A percentile compares a stretch with the other conserved stretches of the same genome.
Conservation (phyloP, 2,329 filamentous ascomycete genomes). For the Eutypa lata region DNA sequence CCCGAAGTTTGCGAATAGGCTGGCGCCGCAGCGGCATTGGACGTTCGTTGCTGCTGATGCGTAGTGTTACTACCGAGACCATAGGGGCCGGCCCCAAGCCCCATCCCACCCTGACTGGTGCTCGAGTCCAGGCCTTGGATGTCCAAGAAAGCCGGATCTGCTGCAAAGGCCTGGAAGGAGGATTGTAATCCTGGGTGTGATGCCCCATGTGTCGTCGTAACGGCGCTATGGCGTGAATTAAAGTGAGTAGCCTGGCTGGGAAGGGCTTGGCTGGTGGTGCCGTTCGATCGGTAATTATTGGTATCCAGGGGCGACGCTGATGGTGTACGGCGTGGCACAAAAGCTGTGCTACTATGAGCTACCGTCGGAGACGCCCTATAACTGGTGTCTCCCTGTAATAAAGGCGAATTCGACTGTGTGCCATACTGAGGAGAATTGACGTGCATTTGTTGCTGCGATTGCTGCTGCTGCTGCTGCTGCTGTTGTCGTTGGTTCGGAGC, state of each 20-base stretch:
- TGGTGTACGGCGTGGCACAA: slow-evolving; percentile 25
- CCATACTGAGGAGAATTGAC: slow-evolving; percentile 29
- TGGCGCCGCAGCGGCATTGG: slow-evolving; percentile 19
- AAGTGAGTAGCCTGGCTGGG: slow-evolving; percentile 30
- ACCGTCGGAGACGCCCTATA: slow-evolving; percentile 29
- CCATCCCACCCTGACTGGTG: slow-evolving; percentile 19
- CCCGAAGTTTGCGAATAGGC: slow-evolving; percentile 24
- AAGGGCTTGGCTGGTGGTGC: slow-evolving; percentile 20
- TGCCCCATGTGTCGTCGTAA: slow-evolving; percentile 24
- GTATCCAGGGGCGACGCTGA: slow-evolving; percentile 29
- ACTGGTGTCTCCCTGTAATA: slow-evolving; percentile 27
- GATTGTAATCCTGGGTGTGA: slow-evolving; percentile 26
- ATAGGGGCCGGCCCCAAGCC: slow-evolving; percentile 23
- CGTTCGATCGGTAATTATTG: slow-evolving; percentile 23
- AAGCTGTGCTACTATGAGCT: slow-evolving; percentile 24
- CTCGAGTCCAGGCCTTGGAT: slow-evolving; percentile 25
- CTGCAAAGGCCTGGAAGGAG: slow-evolving; percentile 21
- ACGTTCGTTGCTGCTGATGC: slow-evolving; percentile 23
- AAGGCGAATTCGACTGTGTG: slow-evolving; percentile 29
- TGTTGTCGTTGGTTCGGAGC: slow-evolving; percentile 24
- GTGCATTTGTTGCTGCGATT: slow-evolving; percentile 17
- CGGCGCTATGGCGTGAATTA: slow-evolving; percentile 22
- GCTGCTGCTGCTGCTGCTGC: slow-evolving; percentile 23
- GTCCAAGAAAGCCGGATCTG: slow-evolving; percentile 26
- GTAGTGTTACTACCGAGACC: slow-evolving; percentile 18